Base-by-base conservation (phyloP, 1,139 yeast species). In the Pneumocystis sp. region DNA sequence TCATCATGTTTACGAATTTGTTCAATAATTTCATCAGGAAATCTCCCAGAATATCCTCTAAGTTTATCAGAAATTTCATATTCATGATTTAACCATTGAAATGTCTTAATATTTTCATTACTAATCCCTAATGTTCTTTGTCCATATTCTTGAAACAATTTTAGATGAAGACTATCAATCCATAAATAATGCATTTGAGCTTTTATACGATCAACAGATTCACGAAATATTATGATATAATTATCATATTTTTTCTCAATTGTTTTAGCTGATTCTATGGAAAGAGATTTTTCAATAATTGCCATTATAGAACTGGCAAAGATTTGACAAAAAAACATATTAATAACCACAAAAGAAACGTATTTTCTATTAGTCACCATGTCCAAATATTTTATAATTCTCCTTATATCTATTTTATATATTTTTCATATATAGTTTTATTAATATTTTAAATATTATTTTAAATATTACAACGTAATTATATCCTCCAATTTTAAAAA, bases 1-100 rank as follows among this genome's bases (percentile, higher is more conserved):
- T 82, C 79, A n/a, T 91, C 90, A 73, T 83, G 83, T 70, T 80
- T 78, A 73, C 91, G 85, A 71, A 93, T 83, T 71, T 83, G 77
- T 64, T 86, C 86, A 66, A 91, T 76, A 64, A 90, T 84, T 65
- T 83, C 83, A 63, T 85, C 85, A 61, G 67, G 68, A 66, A 71
- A 71, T 19, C 68, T 65, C 40, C 73, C 73, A 60, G 78, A 70
- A 69, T 76, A 76, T 29, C 79, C 81, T 68, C 73, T 73, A 72
- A 78, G 74, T 59, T 70, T 68, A 57, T 70, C 80, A 68, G 82
- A 84, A 69, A 89, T 80, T 71, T 81, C 74, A 77, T 87, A 91
- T 44, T 81, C 75, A 73, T 86, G 88, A 68, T 82, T 76, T 71
- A 89, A 79, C 70, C 96, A 96, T 70, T 72, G 69, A 37, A 72